Evolutionary conservation across 495 filamentous ascomycete genomes (phyloP).

Genomic region (Hypoxylon fragiforme): DNA sequence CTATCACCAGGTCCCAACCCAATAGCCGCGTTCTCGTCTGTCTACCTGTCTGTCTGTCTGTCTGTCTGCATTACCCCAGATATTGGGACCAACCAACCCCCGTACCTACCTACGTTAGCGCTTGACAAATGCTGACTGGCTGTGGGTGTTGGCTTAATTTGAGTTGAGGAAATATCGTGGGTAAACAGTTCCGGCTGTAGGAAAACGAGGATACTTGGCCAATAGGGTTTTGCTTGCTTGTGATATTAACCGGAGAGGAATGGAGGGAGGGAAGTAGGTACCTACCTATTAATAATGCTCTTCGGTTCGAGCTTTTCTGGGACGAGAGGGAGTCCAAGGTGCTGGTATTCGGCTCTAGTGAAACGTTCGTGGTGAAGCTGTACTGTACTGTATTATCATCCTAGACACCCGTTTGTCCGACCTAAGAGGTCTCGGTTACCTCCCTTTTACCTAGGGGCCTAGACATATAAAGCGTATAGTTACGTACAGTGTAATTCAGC

Average conservation of each 20-base stretch:
- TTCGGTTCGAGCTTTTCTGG: background rate
- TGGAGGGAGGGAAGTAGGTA: no score
- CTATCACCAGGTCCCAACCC: slow-evolving; percentile 13
- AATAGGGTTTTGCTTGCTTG: slow-evolving; percentile 10
- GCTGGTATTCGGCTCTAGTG: background rate
- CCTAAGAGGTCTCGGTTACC: background rate
- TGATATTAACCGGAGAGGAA: slow-evolving; percentile 24
- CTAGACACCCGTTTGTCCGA: slow-evolving; percentile 21
- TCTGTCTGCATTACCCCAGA: no score
- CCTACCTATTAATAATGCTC: slow-evolving; percentile 10
- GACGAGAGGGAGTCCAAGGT: slow-evolving; percentile 4
- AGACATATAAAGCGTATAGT: no score
- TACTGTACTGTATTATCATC: no score
- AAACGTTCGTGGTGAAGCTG: background rate
- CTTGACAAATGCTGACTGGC: no score
- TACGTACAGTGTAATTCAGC: no score
- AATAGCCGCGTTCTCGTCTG: slow-evolving; percentile 5
- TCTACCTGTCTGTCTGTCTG: no score
- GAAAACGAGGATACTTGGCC: slow-evolving; percentile 4
- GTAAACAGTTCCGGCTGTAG: slow-evolving; percentile 30
- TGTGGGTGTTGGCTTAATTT: no score
- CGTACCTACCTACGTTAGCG: no score
- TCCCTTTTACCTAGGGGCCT: no score
- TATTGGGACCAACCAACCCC: slow-evolving; percentile 20
- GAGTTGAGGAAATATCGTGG: slow-evolving; percentile 2